Base-by-base conservation (phyloP, 108 stramenopile species). In the Nitzschia sp. region DNA sequence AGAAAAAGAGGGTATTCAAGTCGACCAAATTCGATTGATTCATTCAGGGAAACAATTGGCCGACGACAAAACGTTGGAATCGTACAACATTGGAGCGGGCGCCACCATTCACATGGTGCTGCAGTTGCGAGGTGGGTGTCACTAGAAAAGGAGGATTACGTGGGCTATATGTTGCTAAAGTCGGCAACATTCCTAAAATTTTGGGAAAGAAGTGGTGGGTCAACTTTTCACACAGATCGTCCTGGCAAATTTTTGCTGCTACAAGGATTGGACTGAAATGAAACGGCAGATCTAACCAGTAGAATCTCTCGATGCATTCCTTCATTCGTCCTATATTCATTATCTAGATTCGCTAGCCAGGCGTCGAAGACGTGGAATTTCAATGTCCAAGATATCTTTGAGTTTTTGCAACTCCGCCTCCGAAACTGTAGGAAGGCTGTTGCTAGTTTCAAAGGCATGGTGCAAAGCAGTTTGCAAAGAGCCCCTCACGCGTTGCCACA, bases 51-150 rank as follows among this genome's bases (percentile, higher is more conserved):
- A 98, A 78, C 97, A 98, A 76, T 79, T 98, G 65, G 86, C 75
- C 8, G 98, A 99, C 76, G 96, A 97, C 74, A 93, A 94, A 57
- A 89, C 89, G 5, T 71, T 99, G 54, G 95, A 94, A 33, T 86
- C 85, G 29, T 97, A 98, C 80, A 97, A 94, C 62, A 97, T 99
- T 64, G 81, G 67, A 18, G 97, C 98, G 27, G 98, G 98, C n/a
- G 97, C 93, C 45, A 98, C 97, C 54, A 97, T 99, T 81, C 98
- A 99, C 80, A 99, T 99, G 98, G 98, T 99, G 0, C 81, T 99
- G 67, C 97, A 98, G 85, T 83, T 99, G 71, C 95, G 98, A 53
- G 98, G 98, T 30, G 97, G 98, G 33, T 26, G 24, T 24, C 24
- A 51, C 23, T 63, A 63, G n/a, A n/a, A n/a, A n/a, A n/a, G n/a